Evolutionary conservation across 495 filamentous ascomycete species (phyloP).

Genomic region (Umbilicaria muhlenbergii): DNA sequence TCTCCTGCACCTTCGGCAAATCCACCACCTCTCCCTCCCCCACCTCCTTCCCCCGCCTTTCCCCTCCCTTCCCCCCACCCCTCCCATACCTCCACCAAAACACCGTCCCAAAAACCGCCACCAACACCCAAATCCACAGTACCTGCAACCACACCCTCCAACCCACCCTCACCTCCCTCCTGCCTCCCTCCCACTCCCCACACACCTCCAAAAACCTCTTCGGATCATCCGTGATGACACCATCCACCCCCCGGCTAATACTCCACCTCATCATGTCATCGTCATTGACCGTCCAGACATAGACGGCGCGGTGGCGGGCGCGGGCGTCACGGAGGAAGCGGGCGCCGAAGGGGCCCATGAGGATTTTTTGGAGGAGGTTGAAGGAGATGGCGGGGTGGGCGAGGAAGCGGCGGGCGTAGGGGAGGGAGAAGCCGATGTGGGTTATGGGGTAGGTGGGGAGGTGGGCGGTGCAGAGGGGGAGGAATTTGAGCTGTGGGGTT

Average conservation of each 20-base stretch:
- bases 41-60: constrained; percentile 1
- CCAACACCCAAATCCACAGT: constrained; percentile 10
- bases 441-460: constrained; percentile 52
- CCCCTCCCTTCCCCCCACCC: neutral
- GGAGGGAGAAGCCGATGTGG: constrained; percentile 56
- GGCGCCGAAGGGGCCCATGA: constrained; percentile 47
- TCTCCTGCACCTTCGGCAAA: no score
- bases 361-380: constrained; percentile 51
- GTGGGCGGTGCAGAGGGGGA: constrained; percentile 40
- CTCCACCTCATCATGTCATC: constrained; percentile 59
- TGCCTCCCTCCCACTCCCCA: constrained; percentile 16
- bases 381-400: constrained; percentile 45
- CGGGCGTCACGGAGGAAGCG: constrained; percentile 47
- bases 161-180: constrained; percentile 3
- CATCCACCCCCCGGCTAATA: constrained; percentile 35
- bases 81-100: constrained; percentile 10
- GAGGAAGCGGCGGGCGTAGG: constrained; percentile 57
- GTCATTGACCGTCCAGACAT: constrained; percentile 77
- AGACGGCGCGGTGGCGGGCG: constrained; percentile 38
- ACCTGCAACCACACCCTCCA: constrained; percentile 5
- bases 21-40: no score
- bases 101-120: constrained; percentile 7
- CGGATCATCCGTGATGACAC: constrained; percentile 44
- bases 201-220: constrained; percentile 28
- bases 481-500: constrained; percentile 34